Evolutionary conservation across 345 rosid species (phyloP).

Genomic region (Cochlearia excelsa): DNA sequence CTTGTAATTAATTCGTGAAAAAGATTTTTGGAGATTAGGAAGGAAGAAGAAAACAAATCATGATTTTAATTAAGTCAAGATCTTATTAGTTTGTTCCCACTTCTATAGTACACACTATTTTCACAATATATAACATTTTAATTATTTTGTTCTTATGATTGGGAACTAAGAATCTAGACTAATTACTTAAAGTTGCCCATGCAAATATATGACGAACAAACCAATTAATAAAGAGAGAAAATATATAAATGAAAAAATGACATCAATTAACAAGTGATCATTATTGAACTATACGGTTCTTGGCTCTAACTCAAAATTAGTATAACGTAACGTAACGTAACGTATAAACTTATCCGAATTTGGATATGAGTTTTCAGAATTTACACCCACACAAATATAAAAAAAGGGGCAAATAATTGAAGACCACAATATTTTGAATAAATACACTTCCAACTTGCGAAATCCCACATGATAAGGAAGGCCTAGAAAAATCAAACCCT

Average conservation of each 20-base stretch:
- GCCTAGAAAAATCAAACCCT: background rate
- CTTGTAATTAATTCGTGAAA: background rate
- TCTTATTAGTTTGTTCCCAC: constrained; percentile 21
- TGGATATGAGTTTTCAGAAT: constrained; percentile 25
- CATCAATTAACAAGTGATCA: background rate
- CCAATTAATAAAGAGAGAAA: background rate
- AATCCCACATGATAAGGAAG: background rate
- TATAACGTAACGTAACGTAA: constrained; percentile 5
- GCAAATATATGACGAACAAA: background rate
- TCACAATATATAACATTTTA: no score
- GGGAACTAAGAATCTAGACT: background rate
- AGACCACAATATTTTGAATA: constrained; percentile 32
- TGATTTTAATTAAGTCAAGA: constrained; percentile 20
- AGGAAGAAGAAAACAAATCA: background rate
- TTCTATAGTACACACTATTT: background rate
- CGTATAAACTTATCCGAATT: constrained; percentile 27
- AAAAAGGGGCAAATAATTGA: constrained; percentile 25
- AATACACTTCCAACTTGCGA: constrained; percentile 22
- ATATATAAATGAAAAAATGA: background rate
- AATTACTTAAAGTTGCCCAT: background rate
- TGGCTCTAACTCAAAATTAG: constrained; percentile 4
- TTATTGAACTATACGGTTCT: background rate
- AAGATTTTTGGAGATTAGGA: background rate
- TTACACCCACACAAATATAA: constrained; percentile 29
- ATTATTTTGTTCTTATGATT: background rate